Conservation (phyloP, 179 eudicot genomes). For the Vitellaria paradoxa region DNA sequence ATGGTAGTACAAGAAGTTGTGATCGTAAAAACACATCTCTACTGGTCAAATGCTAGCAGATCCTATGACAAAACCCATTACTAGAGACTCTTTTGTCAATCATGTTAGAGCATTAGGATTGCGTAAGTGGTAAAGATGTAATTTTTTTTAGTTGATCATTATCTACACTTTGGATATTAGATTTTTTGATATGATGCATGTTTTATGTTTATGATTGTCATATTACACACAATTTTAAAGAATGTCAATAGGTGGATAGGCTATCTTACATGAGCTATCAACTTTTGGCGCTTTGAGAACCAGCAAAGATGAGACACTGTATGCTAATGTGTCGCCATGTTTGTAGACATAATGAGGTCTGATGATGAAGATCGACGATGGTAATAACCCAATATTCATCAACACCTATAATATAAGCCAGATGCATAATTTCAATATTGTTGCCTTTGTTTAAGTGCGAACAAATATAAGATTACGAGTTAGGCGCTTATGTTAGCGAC, state of each 20-base stretch:
- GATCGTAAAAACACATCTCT: not conserved
- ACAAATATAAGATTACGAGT: not conserved
- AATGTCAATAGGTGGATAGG: too few relatives aligned
- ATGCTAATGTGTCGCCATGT: too few relatives aligned
- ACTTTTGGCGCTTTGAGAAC: too few relatives aligned
- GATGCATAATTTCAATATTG: too few relatives aligned
- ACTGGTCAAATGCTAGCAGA: not conserved
- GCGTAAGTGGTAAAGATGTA: not conserved
- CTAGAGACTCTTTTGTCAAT: not conserved
- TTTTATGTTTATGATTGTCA: too few relatives aligned
- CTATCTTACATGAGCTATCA: too few relatives aligned
- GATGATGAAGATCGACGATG: not conserved
- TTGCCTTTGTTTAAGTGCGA: fast-evolving
- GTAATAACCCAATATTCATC: too few relatives aligned
- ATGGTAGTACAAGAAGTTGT: not conserved
- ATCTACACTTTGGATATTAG: too few relatives aligned
- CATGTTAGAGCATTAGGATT: not conserved
- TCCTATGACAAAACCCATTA: not conserved
- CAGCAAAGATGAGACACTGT: too few relatives aligned
- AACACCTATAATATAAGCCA: too few relatives aligned
- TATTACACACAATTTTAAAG: too few relatives aligned
- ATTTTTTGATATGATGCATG: too few relatives aligned
- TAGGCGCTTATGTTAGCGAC: not conserved
- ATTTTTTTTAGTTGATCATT: not conserved
- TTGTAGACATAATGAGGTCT: not conserved